Evolutionary conservation across 768 basidiomycete genomes (phyloP).

Genomic region (Hygrophoropsis aurantiaca): DNA sequence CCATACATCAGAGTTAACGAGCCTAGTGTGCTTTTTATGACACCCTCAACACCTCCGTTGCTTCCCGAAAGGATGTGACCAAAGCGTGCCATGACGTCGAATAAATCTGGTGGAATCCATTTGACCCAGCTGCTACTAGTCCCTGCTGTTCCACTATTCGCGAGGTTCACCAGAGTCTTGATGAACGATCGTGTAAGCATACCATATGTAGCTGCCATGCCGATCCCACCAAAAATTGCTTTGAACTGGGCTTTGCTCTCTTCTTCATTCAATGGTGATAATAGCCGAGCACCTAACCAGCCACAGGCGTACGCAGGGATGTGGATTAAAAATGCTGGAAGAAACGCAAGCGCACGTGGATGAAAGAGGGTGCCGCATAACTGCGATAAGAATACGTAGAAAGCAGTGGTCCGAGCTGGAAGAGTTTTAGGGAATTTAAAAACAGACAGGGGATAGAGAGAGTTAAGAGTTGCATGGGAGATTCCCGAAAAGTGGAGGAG

Average conservation of each 20-base stretch:
- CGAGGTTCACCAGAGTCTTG: background rate
- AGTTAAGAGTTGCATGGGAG: slow-evolving; percentile 47
- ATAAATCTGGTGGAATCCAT: background rate
- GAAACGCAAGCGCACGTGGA: slow-evolving; percentile 38
- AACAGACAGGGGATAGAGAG: slow-evolving; percentile 39
- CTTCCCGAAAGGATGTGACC: background rate
- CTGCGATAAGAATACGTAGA: slow-evolving; percentile 33
- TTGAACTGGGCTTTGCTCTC: slow-evolving; percentile 75
- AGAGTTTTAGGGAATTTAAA: slow-evolving; percentile 10
- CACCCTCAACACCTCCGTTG: background rate
- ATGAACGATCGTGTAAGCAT: background rate
- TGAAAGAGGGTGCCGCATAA: slow-evolving; percentile 41
- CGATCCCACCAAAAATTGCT: slow-evolving; percentile 51
- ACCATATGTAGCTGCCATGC: slow-evolving; percentile 19
- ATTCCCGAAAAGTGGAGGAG: slow-evolving; percentile 52
- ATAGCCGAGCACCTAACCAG: slow-evolving; percentile 37
- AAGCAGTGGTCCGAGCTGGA: slow-evolving; percentile 29
- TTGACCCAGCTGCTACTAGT: background rate
- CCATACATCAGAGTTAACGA: slow-evolving; percentile 13
- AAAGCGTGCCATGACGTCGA: background rate
- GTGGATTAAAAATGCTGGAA: slow-evolving; percentile 49
- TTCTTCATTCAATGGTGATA: slow-evolving; percentile 53
- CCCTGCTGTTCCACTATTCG: no score
- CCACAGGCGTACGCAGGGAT: slow-evolving; percentile 60
- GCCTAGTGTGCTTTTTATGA: slow-evolving; percentile 12